phyloP scores from a whole-genome alignment of 495 filamentous ascomycete genomes.

The Lasiosphaeria hispida region DNA sequence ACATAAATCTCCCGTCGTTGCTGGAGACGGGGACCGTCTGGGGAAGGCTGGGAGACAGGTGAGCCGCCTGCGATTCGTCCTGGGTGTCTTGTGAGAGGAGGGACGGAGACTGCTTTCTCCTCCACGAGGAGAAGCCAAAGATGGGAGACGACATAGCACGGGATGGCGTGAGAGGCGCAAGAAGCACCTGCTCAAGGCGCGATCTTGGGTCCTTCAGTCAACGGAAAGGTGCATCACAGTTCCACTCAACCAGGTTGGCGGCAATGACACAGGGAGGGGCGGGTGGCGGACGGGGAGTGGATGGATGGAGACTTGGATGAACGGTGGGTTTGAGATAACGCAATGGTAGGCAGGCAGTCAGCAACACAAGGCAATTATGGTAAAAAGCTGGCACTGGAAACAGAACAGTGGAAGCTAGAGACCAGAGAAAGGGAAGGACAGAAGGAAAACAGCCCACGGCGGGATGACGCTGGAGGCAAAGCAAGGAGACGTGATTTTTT shows the following conservation, averaged over 20 bases:
- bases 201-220: constrained; percentile 2
- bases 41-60: constrained; percentile 16
- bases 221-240: constrained; percentile 20
- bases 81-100: constrained; percentile 31
- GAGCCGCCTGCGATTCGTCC: constrained; percentile 22
- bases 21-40: constrained; percentile 10
- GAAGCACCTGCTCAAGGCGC: constrained; percentile 9
- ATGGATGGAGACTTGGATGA: too few species aligned
- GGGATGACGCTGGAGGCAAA: constrained; percentile 1
- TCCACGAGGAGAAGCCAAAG: constrained; percentile 40
- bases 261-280: too few species aligned
- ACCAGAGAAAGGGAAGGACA: neutral
- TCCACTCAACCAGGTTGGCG: constrained; percentile 2
- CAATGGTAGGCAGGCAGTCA: too few species aligned
- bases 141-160: constrained; percentile 34
- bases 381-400: neutral
- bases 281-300: too few species aligned
- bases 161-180: neutral
- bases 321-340: too few species aligned
- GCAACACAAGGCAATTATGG: too few species aligned
- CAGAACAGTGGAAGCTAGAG: neutral
- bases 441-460: neutral
- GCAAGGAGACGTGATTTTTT: neutral
- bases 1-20: constrained; percentile 34
- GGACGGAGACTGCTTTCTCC: constrained; percentile 35